Conservation (phyloP, 2,329 filamentous ascomycete genomes). For the Talaromyces atroroseus region DNA sequence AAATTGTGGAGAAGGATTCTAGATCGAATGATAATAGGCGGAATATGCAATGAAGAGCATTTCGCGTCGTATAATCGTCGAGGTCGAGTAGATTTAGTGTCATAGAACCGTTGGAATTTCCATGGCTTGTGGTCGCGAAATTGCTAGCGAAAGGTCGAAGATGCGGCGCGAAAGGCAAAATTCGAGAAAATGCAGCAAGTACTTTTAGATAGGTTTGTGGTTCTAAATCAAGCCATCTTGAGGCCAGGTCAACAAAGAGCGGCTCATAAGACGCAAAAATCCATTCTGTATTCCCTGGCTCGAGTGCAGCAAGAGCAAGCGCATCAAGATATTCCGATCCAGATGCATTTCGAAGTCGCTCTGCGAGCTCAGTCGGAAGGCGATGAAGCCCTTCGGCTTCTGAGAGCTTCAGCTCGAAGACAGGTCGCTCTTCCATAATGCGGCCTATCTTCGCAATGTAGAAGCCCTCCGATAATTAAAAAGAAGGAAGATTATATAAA, state of each 20-base stretch:
- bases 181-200: slow-evolving; percentile 68
- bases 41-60: slow-evolving; percentile 63
- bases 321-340: slow-evolving; percentile 65
- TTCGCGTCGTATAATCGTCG: slow-evolving; percentile 35
- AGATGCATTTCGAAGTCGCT: slow-evolving; percentile 59
- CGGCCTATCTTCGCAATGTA: slow-evolving; percentile 26
- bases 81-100: slow-evolving; percentile 27
- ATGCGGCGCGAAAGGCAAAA: slow-evolving; percentile 77
- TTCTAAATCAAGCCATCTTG: slow-evolving; percentile 60
- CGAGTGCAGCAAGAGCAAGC: slow-evolving; percentile 64
- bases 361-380: slow-evolving; percentile 65
- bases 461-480: slow-evolving; percentile 27
- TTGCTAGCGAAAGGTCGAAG: slow-evolving; percentile 66
- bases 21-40: slow-evolving; percentile 74
- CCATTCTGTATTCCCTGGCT: slow-evolving; percentile 62
- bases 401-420: slow-evolving; percentile 48
- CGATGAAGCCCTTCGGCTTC: slow-evolving; percentile 49
- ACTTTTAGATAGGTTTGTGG: slow-evolving; percentile 35
- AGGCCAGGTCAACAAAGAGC: slow-evolving; percentile 75
- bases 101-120: slow-evolving; percentile 27
- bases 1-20: slow-evolving; percentile 58
- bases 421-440: slow-evolving; percentile 35
- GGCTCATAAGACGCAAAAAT: slow-evolving; percentile 70
- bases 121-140: slow-evolving; percentile 30
- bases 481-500: slow-evolving; percentile 20